Conservation (phyloP, 176 grass and related monocot genomes). For the Ananas comosus region DNA sequence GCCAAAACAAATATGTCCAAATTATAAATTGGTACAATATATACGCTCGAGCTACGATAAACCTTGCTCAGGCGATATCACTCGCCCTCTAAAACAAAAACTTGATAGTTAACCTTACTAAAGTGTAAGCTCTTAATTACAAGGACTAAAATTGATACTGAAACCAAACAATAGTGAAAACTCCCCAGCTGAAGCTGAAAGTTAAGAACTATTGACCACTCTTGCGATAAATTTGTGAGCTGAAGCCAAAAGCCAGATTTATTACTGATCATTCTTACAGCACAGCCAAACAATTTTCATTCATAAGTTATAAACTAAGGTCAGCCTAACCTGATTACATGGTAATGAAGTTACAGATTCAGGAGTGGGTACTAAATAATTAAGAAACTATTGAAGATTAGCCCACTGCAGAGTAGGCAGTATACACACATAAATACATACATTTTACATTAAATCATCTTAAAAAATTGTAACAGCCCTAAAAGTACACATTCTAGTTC, state of each 20-base stretch:
- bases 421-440: conserved; percentile 6
- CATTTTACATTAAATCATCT: conserved; percentile 5
- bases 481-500: not conserved
- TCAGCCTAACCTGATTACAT: not conserved
- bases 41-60: too few relatives aligned
- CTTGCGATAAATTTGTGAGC: not conserved
- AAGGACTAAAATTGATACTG: too few relatives aligned
- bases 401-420: not conserved
- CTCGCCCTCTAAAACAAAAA: too few relatives aligned
- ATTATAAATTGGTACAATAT: not conserved
- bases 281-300: not conserved
- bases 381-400: not conserved
- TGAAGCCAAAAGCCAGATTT: not conserved
- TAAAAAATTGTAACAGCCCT: not conserved
- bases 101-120: too few relatives aligned
- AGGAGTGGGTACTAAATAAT: not conserved
- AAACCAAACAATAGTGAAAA: not conserved
- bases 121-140: too few relatives aligned
- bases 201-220: not conserved
- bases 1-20: too few relatives aligned
- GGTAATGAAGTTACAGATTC: not conserved
- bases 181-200: not conserved
- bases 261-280: conserved; percentile 2
- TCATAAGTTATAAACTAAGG: not conserved
- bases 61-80: too few relatives aligned